Evolutionary conservation across 129 eudicot genomes (phyloP), one percentile per base, ranked within the genome.

Genomic region (Chrysanthemum makinoi): DNA sequence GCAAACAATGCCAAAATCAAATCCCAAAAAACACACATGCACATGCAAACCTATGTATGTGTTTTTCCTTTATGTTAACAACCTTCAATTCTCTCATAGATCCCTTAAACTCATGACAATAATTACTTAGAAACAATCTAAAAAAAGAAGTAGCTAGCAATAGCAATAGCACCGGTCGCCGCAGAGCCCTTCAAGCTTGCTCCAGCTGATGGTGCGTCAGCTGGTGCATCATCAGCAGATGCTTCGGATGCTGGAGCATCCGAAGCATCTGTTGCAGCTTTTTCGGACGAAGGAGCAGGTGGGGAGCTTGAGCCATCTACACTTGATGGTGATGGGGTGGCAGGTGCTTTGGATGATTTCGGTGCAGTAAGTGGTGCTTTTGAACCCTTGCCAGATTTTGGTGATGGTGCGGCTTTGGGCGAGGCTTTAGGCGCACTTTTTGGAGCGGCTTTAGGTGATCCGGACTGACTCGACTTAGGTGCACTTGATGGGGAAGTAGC

Each of bases 11-110:
- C 77, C 77, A 77, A 77, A 77, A 53, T 53, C 66, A 77, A 77
- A 61, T 65, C 81, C 35, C 59, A 53, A 53, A 77, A 65, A 16
- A 66, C 26, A 77, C 62, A 54, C 72, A 46, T 33, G 12, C 69
- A 72, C 46, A 39, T 39, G 46, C 46, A 30, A 62, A 18, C 20
- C 33, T 57, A 10, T 56, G 6, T 46, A 10, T 70, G 43, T 65
- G 62, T 78, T 57, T 75, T 78, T 64, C 62, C 61, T 71, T 78
- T 78, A 78, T 78, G 77, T 78, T 66, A 62, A 43, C 72, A 39
- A 39, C 81, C 24, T 67, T 49, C n/a, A 61, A 4, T 61, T 61
- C 66, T 73, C 77, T 72, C 47, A 46, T 72, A 60, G 15, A 26
- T 60, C 53, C 76, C 70, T 65, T 71, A 65, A 63, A 55, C 68